phyloP scores from a whole-genome alignment of 164 flowering plant species.

The Amborella trichopoda region DNA sequence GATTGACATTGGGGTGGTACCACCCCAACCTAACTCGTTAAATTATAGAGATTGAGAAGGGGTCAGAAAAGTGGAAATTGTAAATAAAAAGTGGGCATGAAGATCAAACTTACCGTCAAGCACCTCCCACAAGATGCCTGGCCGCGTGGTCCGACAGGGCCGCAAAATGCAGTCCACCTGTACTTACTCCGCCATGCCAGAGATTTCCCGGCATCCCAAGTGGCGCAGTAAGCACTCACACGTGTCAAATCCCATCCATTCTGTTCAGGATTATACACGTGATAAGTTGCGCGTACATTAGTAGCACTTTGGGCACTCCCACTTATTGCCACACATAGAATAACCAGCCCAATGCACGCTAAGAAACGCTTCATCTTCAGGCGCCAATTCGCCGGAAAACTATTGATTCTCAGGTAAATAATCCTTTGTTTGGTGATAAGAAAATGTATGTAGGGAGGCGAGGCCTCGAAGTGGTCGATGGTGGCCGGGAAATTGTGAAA shows the following conservation, averaged over 20 bases:
- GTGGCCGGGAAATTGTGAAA: no score
- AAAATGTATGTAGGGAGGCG: no score
- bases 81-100: no score
- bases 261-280: constrained; percentile 29
- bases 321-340: background rate
- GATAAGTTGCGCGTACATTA: constrained; percentile 37
- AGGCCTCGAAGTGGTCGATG: no score
- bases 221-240: constrained; percentile 32
- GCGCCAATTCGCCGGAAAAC: background rate
- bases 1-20: no score
- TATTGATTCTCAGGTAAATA: background rate
- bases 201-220: constrained; percentile 39
- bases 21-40: no score
- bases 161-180: constrained; percentile 45
- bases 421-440: background rate
- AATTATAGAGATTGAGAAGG: no score
- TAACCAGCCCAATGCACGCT: background rate
- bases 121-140: constrained; percentile 33
- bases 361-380: background rate
- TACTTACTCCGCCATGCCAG: constrained; percentile 27
- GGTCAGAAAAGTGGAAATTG: no score
- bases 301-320: constrained; percentile 18
- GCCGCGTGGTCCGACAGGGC: constrained; percentile 27
- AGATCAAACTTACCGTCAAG: constrained; percentile 22
- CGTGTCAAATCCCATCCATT: constrained; percentile 28